Evolutionary conservation across 306 rosid genomes (phyloP).

Genomic region (Fagus sylvatica): DNA sequence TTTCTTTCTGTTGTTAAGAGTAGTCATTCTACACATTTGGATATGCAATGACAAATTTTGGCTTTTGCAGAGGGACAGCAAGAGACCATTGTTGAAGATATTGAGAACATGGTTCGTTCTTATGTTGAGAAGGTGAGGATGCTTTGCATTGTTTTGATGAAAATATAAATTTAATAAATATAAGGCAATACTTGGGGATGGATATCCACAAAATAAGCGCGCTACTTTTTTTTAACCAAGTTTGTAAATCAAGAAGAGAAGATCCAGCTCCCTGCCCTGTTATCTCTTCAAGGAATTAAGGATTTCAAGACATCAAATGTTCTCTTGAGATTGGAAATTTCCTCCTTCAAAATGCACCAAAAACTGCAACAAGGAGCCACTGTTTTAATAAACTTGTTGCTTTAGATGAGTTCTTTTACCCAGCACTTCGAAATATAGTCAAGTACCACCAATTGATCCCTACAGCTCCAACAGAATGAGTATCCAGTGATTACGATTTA

Average conservation of each 20-base stretch:
- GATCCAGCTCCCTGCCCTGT: conserved; percentile 1
- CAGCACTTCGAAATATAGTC: background rate
- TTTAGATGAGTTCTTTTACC: background rate
- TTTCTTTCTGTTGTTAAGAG: conserved; percentile 4
- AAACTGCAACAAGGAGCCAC: background rate
- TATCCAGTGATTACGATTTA: background rate
- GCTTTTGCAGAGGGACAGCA: conserved; percentile 83
- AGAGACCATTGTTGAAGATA: conserved; percentile 88
- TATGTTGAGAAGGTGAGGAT: conserved; percentile 90
- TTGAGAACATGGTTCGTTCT: conserved; percentile 95
- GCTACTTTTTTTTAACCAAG: background rate
- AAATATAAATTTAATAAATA: background rate
- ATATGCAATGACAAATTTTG: conserved; percentile 25
- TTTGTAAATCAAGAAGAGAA: background rate
- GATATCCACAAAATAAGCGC: background rate
- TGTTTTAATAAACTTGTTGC: conserved; percentile 12
- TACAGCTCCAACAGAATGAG: background rate
- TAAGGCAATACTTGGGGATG: background rate
- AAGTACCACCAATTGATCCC: background rate
- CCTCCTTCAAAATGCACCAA: conserved; percentile 22
- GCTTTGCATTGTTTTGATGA: conserved; percentile 12
- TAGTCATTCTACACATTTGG: background rate
- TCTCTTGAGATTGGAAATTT: background rate
- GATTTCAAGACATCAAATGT: conserved; percentile 5
- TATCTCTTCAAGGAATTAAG: conserved; percentile 6